phyloP scores from a whole-genome alignment of 768 basidiomycete species.

The Rhodotorula paludigena region DNA sequence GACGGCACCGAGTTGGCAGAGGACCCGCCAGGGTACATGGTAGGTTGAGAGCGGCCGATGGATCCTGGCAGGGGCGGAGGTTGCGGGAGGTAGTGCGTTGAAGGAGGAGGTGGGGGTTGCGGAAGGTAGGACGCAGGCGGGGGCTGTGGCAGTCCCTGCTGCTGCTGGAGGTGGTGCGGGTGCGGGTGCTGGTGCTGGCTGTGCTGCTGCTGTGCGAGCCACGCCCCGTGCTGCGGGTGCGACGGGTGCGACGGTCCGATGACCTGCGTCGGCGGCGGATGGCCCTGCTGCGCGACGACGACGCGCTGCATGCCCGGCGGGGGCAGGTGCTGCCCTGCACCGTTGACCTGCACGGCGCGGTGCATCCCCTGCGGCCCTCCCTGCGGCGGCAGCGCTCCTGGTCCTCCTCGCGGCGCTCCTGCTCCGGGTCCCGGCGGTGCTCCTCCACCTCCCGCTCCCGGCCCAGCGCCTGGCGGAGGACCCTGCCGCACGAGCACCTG shows the following conservation, averaged over 20 bases:
- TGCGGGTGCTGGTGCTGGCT: not conserved
- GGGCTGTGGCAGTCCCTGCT: not conserved
- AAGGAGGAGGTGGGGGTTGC: not conserved
- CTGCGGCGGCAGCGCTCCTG: no score
- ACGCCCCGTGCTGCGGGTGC: conserved; percentile 24
- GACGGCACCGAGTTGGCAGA: not conserved
- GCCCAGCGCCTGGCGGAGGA: no score
- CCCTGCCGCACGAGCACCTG: no score
- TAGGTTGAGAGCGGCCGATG: not conserved
- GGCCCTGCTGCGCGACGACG: not conserved
- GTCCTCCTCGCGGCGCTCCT: not conserved
- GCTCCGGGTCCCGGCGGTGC: not conserved
- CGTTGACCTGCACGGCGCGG: not conserved
- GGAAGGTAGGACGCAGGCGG: not conserved
- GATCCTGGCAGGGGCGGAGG: not conserved
- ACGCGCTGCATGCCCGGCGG: conserved; percentile 3
- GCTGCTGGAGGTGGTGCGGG: not conserved
- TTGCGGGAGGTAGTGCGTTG: not conserved
- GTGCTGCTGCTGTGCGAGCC: conserved; percentile 22
- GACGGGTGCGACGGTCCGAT: conserved; percentile 23
- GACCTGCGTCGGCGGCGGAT: not conserved
- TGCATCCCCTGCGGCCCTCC: not conserved
- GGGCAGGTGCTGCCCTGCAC: not conserved
- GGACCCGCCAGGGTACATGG: not conserved
- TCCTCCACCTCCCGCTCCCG: no score